Conservation (phyloP, 768 basidiomycete genomes). For the Paxillus involutus region DNA sequence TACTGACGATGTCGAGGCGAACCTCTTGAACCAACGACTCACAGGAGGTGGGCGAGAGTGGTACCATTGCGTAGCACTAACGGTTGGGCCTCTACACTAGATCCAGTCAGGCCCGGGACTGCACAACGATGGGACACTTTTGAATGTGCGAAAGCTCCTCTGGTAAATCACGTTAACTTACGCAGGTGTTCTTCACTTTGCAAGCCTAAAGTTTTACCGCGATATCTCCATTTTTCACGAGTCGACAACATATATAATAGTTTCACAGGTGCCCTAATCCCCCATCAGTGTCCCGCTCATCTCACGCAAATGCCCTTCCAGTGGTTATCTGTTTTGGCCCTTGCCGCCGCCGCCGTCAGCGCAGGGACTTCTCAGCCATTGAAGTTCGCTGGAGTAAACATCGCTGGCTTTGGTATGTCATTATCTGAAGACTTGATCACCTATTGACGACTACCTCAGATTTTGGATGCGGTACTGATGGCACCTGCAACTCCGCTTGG, state of each 20-base stretch:
- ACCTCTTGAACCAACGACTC: too few relatives aligned
- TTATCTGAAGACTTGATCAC: background rate
- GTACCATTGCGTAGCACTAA: too few relatives aligned
- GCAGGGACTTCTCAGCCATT: conserved; percentile 25
- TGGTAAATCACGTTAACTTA: background rate
- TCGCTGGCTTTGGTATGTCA: conserved; percentile 45
- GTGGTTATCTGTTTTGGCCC: conserved; percentile 11
- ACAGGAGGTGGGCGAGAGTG: too few relatives aligned
- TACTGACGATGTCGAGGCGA: too few relatives aligned
- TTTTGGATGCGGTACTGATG: conserved; percentile 51
- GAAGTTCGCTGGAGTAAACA: conserved; percentile 47
- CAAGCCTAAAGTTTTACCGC: conserved; percentile 7
- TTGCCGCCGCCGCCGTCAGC: conserved; percentile 11
- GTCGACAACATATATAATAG: conserved; percentile 11
- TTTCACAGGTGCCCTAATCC: background rate
- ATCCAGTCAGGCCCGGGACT: background rate
- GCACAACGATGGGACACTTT: background rate
- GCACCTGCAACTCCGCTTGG: conserved; percentile 37
- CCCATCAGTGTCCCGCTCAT: background rate
- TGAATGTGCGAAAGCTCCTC: conserved; percentile 1
- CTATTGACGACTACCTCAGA: conserved; percentile 19
- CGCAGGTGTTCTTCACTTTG: background rate
- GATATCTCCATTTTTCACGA: background rate
- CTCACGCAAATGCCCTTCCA: conserved; percentile 17
- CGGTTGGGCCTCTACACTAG: too few relatives aligned